Conservation (phyloP, 148 eudicot genomes). For the Euryodendron excelsum region DNA sequence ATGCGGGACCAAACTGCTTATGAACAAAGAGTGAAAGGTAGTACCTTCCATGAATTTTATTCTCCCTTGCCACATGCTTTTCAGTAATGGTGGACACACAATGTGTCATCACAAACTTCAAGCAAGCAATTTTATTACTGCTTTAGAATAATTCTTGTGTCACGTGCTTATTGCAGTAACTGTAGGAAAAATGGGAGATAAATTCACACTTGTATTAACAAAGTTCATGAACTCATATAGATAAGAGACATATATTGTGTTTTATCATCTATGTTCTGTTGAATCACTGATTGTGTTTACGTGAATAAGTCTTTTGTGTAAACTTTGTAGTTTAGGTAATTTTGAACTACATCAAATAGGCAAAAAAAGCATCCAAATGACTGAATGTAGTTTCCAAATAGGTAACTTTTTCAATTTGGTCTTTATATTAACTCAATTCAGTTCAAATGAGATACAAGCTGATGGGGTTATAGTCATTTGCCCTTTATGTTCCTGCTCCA, state of each 20-base stretch:
- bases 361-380: background rate
- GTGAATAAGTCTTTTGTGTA: background rate
- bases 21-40: constrained; percentile 77
- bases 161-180: background rate
- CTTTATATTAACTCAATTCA: background rate
- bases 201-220: background rate
- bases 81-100: background rate
- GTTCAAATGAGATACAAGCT: background rate
- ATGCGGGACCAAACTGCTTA: constrained; percentile 67
- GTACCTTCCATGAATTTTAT: background rate
- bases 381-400: background rate
- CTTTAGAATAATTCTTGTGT: background rate
- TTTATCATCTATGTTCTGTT: background rate
- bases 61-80: background rate
- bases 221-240: background rate
- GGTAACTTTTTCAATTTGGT: background rate
- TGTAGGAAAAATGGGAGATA: background rate
- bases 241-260: background rate
- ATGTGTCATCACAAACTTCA: background rate
- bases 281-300: background rate
- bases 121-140: background rate
- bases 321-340: background rate
- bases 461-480: background rate
- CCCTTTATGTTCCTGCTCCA: background rate
- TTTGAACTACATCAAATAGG: background rate